A percentile compares a stretch with the other conserved stretches of the same genome.
Conservation (phyloP, 495 filamentous ascomycete species). For the Talaromyces trachyspermus region DNA sequence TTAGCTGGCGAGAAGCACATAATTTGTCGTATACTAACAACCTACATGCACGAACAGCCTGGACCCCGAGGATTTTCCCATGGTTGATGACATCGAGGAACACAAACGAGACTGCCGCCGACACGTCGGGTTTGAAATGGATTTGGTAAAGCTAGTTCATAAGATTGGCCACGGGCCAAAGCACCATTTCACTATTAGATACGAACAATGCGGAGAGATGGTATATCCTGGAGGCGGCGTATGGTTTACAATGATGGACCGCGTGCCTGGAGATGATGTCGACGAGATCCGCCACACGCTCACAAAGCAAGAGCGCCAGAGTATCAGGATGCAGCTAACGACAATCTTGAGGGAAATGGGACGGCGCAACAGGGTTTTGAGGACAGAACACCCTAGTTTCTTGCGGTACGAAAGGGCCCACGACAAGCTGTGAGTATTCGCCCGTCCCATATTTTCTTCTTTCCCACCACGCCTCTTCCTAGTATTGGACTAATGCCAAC, state of each 20-base stretch:
- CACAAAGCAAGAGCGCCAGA: not conserved
- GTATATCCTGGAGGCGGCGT: not conserved
- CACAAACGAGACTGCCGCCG: not conserved
- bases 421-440: not conserved
- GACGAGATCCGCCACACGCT: not conserved
- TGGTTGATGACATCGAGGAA: not conserved
- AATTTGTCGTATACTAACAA: not conserved
- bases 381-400: not conserved
- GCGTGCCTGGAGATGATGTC: not conserved
- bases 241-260: not conserved
- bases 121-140: not conserved
- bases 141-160: not conserved
- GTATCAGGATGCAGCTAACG: not conserved
- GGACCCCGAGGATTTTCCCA: not conserved
- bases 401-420: not conserved
- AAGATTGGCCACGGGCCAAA: not conserved
- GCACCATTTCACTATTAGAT: not conserved
- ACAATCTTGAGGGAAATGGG: not conserved
- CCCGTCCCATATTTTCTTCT: too few species aligned
- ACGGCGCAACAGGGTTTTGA: not conserved
- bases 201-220: not conserved
- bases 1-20: too few species aligned
- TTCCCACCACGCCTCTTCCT: not conserved
- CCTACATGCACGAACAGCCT: not conserved
- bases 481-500: not conserved